A percentile compares a stretch with the other conserved stretches of the same genome.
Evolutionary conservation across 352 stramenopile species (phyloP).

Genomic region (Pythium utonaiense): DNA sequence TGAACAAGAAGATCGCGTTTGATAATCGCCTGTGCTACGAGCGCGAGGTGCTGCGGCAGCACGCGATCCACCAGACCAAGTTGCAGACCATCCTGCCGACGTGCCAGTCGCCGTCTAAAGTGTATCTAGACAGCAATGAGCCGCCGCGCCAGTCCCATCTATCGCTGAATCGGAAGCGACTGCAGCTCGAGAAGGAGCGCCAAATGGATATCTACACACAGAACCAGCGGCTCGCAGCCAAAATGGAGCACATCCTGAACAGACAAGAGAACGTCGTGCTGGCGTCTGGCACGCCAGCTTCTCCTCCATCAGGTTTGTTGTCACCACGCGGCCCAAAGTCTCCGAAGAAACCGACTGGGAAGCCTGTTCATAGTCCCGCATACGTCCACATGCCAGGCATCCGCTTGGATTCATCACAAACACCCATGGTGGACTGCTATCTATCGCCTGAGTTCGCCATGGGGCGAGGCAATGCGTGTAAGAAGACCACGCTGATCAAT

Average conservation of each 20-base stretch:
- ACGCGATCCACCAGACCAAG: conserved; percentile 63
- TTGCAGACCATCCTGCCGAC: conserved; percentile 59
- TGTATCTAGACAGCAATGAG: conserved; percentile 58
- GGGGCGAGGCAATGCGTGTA: conserved; percentile 59
- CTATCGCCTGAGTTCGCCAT: conserved; percentile 61
- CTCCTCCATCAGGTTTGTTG: not conserved
- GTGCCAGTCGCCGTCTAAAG: conserved; percentile 50
- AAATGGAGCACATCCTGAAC: conserved; percentile 69
- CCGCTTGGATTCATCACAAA: conserved; percentile 60
- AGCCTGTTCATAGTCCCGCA: conserved; percentile 41
- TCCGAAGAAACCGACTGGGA: conserved; percentile 22
- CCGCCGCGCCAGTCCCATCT: conserved; percentile 44
- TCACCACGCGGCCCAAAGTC: conserved; percentile 1
- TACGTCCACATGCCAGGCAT: conserved; percentile 68
- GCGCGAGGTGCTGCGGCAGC: conserved; percentile 58
- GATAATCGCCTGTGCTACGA: conserved; percentile 83
- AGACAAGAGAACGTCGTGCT: conserved; percentile 61
- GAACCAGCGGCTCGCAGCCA: conserved; percentile 66
- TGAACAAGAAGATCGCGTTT: conserved; percentile 78
- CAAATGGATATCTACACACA: conserved; percentile 60
- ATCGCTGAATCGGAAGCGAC: conserved; percentile 49
- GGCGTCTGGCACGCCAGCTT: conserved; percentile 28
- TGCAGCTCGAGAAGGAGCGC: conserved; percentile 56
- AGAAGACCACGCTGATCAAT: conserved; percentile 65
- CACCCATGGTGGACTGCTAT: conserved; percentile 71